Evolutionary conservation across 345 rosid species (phyloP).

Genomic region (Garcia nutans): DNA sequence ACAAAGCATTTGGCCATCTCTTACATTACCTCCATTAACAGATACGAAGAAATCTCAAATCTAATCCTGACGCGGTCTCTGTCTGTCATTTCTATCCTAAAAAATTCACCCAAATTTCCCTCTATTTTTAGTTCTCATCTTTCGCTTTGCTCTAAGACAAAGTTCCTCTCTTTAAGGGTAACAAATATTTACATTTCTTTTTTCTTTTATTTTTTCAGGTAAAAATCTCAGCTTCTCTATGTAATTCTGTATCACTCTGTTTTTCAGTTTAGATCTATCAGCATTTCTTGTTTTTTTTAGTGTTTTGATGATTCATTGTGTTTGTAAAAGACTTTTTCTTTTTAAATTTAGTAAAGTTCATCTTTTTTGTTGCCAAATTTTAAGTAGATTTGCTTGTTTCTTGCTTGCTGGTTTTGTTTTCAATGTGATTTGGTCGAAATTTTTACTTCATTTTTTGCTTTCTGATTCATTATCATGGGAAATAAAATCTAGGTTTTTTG

Average conservation of each 20-base stretch:
- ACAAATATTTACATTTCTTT: neutral
- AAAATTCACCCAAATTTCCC: neutral
- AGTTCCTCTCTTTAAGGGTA: neutral
- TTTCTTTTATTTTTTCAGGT: neutral
- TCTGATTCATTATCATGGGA: neutral
- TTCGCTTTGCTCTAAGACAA: neutral
- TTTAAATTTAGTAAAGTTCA: too few species aligned
- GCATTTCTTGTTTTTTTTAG: constrained; percentile 9
- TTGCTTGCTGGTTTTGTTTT: neutral
- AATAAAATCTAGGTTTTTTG: neutral
- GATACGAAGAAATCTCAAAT: neutral
- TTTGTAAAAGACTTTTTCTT: too few species aligned
- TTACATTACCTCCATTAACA: neutral
- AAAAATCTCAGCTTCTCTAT: neutral
- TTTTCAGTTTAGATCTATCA: constrained; percentile 3
- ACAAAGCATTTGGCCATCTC: too few species aligned
- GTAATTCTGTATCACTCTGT: neutral
- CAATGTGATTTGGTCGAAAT: too few species aligned
- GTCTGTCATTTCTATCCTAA: constrained; percentile 32
- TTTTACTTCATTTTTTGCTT: neutral
- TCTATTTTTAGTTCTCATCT: constrained; percentile 2
- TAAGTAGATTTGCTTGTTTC: neutral
- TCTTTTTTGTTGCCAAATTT: neutral
- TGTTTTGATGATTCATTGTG: neutral
- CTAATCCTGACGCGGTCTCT: constrained; percentile 33